phyloP scores from a whole-genome alignment of 208 protist genomes.

The Porcisia hertigi region DNA sequence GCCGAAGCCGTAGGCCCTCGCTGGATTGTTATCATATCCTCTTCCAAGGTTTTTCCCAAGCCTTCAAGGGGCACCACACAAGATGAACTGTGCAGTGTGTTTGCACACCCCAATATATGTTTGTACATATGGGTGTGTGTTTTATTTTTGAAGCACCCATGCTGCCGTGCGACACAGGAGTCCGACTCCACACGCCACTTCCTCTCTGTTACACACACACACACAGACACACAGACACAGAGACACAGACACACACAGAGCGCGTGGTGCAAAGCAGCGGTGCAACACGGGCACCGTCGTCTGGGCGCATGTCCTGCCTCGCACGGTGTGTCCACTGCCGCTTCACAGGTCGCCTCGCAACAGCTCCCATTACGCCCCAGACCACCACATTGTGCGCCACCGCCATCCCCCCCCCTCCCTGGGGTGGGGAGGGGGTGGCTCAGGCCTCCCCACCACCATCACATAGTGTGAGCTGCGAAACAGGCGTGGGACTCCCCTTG shows the following conservation, averaged over 20 bases:
- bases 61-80: neutral
- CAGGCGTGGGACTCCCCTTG: neutral
- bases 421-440: neutral
- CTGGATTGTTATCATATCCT: neutral
- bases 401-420: too few species aligned
- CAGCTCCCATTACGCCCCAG: neutral
- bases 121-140: too few species aligned
- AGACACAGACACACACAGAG: neutral
- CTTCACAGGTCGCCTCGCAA: neutral
- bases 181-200: neutral
- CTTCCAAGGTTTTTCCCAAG: neutral
- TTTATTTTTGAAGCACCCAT: neutral
- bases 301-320: neutral
- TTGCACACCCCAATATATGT: too few species aligned
- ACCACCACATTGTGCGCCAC: neutral
- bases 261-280: neutral
- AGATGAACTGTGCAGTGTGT: neutral
- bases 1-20: neutral
- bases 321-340: neutral
- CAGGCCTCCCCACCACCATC: neutral
- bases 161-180: neutral
- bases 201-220: neutral
- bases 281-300: neutral
- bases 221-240: neutral
- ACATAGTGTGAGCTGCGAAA: neutral